phyloP scores from a whole-genome alignment of 23 red algal genomes.

The Chondrus crispus region DNA sequence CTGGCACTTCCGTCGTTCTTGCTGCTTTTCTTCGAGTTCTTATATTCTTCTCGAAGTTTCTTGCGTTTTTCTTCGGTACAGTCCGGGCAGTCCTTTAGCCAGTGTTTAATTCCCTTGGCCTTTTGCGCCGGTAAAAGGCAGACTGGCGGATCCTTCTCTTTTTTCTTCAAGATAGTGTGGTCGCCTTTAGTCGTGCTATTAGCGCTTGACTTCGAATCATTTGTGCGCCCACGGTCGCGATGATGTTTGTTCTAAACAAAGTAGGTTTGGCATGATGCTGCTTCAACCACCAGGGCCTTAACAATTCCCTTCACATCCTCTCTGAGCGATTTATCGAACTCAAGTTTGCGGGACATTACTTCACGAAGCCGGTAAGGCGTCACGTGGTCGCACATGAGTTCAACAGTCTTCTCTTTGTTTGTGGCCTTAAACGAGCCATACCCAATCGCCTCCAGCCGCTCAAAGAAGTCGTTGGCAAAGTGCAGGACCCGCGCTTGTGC shows the following conservation, averaged over 20 bases:
- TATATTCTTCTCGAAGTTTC: neutral
- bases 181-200: no score
- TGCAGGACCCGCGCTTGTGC: neutral
- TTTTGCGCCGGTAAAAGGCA: neutral
- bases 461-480: neutral
- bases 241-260: no score
- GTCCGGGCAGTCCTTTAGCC: neutral
- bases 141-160: neutral
- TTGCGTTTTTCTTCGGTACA: neutral
- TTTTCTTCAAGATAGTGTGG: no score
- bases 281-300: neutral
- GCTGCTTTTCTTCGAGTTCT: neutral
- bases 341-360: neutral
- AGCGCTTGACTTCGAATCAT: no score
- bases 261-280: neutral
- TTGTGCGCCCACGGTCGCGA: no score
- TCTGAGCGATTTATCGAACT: neutral
- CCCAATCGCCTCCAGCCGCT: neutral
- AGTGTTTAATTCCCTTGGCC: neutral
- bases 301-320: neutral
- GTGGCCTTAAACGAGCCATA: neutral
- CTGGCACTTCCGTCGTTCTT: no score
- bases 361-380: neutral
- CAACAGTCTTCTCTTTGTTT: neutral
- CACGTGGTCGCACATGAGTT: conserved; percentile 13